These are phyloP conservation scores for Rhodosporidiobolus sp. DNA, from an alignment of 768 basidiomycete species.

Conservation along the genomic window DNA sequence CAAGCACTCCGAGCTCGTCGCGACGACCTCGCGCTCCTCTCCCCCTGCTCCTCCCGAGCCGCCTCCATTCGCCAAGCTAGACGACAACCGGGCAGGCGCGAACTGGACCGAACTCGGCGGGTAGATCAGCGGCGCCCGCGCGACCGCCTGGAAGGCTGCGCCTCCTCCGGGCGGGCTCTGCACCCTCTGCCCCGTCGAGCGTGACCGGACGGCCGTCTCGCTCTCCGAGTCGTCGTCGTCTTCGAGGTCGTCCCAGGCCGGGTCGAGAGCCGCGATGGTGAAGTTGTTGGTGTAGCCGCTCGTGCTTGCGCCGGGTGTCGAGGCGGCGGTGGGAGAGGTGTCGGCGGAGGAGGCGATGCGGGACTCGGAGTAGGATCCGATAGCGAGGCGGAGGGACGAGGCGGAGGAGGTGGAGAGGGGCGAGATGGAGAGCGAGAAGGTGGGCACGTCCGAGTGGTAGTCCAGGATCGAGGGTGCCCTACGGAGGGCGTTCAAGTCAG, in stretches of 20 bases:
- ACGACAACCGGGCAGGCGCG: conserved; percentile 62
- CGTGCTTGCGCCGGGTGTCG: not conserved
- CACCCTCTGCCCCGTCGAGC: conserved; percentile 15
- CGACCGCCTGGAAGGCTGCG: conserved; percentile 77
- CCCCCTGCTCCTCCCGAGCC: conserved; percentile 37
- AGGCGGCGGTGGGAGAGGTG: conserved; percentile 36
- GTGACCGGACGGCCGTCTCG: conserved; percentile 4
- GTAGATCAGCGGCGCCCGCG: conserved; percentile 80
- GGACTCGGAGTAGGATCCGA: conserved; percentile 81
- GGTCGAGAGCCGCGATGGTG: conserved; percentile 72
- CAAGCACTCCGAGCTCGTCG: conserved; percentile 89
- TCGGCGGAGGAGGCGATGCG: conserved; percentile 48
- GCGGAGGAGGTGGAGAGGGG: conserved; percentile 33
- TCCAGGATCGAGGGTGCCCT: conserved; percentile 36
- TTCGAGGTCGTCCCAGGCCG: conserved; percentile 64
- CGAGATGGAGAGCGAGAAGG: conserved; percentile 39
- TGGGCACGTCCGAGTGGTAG: conserved; percentile 37
- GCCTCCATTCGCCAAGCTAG: conserved; percentile 24
- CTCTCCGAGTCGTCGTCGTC: conserved; percentile 72
- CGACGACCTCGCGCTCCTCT: conserved; percentile 67
- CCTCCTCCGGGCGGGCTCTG: conserved; percentile 55
- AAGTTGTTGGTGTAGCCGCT: conserved; percentile 63
- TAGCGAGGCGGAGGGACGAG: conserved; percentile 63
- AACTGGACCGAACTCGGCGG: conserved; percentile 90
- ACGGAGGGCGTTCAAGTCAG: not conserved